These are phyloP conservation scores for Hylodesmum podocarpum DNA, from an alignment of 306 rosid genomes.

Conservation along the genomic window DNA sequence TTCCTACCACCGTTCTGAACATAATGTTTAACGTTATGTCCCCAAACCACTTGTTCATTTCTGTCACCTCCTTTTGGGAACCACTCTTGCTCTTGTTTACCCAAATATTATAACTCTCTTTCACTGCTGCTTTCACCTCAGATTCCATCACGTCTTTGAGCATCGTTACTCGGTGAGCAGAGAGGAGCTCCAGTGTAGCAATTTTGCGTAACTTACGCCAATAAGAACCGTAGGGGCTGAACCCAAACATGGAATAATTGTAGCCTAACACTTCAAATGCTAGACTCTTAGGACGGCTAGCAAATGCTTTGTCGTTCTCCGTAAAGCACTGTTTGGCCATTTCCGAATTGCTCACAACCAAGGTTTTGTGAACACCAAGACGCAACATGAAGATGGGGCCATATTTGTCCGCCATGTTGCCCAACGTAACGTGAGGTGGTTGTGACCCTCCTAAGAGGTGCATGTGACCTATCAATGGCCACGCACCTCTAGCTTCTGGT, in stretches of 20 bases:
- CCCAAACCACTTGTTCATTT: slow-evolving; percentile 42
- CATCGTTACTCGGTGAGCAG: slow-evolving; percentile 14
- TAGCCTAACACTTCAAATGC: slow-evolving; percentile 26
- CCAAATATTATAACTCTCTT: not conserved
- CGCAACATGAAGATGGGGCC: slow-evolving; percentile 29
- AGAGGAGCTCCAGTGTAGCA: slow-evolving; percentile 13
- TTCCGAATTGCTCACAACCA: slow-evolving; percentile 22
- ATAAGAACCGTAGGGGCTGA: slow-evolving; percentile 29
- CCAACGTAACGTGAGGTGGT: slow-evolving; percentile 1
- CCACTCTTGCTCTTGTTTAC: not conserved
- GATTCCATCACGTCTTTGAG: slow-evolving; percentile 26
- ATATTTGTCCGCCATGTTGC: slow-evolving; percentile 22
- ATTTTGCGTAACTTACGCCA: slow-evolving; percentile 50
- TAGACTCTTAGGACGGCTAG: slow-evolving; percentile 25
- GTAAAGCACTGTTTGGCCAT: slow-evolving; percentile 39
- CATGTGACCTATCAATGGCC: slow-evolving; percentile 48
- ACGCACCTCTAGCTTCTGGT: slow-evolving; percentile 32
- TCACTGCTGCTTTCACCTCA: slow-evolving; percentile 18
- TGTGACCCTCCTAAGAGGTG: slow-evolving; percentile 12
- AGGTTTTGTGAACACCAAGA: slow-evolving; percentile 2
- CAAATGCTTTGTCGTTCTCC: slow-evolving; percentile 12
- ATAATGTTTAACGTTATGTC: not conserved
- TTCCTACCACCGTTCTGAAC: slow-evolving; percentile 25
- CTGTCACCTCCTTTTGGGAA: not conserved
- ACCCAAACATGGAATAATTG: slow-evolving; percentile 23